A percentile compares a stretch with the other conserved stretches of the same genome.
These are phyloP conservation scores for Sparassis latifolia DNA, from an alignment of 1,284 basidiomycete species.

Conservation along the genomic window DNA sequence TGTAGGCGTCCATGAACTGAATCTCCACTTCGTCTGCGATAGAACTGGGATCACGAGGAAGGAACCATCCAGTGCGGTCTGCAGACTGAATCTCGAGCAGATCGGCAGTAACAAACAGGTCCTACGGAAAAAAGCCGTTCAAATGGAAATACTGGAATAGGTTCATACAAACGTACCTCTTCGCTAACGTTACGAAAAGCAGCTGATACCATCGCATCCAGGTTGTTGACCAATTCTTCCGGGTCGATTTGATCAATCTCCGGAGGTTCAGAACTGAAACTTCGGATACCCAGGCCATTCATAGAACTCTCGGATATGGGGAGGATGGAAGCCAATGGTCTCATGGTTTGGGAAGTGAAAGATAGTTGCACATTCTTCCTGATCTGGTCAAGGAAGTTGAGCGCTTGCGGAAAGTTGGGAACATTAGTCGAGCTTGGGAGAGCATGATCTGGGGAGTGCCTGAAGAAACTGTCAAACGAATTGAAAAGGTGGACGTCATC, in stretches of 20 bases:
- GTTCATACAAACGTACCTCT: constrained; percentile 41
- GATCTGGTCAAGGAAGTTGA: constrained; percentile 39
- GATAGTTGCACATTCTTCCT: constrained; percentile 35
- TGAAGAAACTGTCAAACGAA: constrained; percentile 51
- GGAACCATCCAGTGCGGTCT: constrained; percentile 74
- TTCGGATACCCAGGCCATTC: constrained; percentile 24
- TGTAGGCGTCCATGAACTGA: constrained; percentile 65
- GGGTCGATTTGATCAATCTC: constrained; percentile 61
- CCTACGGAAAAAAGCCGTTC: constrained; percentile 28
- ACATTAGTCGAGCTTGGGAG: constrained; percentile 22
- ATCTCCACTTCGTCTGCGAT: constrained; percentile 62
- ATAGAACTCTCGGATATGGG: constrained; percentile 22
- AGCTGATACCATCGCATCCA: constrained; percentile 69
- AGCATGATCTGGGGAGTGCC: constrained; percentile 17
- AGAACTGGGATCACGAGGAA: constrained; percentile 42
- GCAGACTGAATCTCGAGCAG: constrained; percentile 72
- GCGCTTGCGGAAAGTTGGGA: constrained; percentile 38
- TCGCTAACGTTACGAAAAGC: constrained; percentile 68
- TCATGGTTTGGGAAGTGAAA: constrained; percentile 54
- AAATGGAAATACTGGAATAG: constrained; percentile 19
- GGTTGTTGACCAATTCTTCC: constrained; percentile 63
- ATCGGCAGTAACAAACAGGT: constrained; percentile 68
- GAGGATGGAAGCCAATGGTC: constrained; percentile 38
- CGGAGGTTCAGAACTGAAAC: constrained; percentile 50
- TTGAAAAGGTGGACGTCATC: constrained; percentile 61